Percentiles rank a stretch among this genome's conserved stretches.
Evolutionary conservation across 2,329 filamentous ascomycete genomes (phyloP).

Genomic region (Piedraia hortae): DNA sequence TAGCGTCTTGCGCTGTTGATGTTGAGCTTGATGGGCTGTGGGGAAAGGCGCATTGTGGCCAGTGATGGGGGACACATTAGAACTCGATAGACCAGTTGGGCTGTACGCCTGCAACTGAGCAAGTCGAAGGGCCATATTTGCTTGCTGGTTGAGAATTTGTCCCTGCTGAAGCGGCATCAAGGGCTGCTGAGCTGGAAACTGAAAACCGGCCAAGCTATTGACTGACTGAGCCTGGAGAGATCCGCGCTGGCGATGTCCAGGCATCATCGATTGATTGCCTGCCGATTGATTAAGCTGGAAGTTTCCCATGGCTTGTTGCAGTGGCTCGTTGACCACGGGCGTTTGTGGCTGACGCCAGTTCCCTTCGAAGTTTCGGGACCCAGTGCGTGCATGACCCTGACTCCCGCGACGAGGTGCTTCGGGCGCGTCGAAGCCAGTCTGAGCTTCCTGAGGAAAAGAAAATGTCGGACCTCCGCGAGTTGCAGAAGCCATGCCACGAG

Average conservation of each 20-base stretch:
- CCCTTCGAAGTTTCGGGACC: conserved; percentile 84
- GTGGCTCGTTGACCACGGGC: conserved; percentile 22
- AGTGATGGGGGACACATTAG: conserved; percentile 10
- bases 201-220: conserved; percentile 53
- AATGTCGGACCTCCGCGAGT: conserved; percentile 36
- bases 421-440: conserved; percentile 23
- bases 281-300: conserved; percentile 38
- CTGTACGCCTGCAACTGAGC: conserved; percentile 80
- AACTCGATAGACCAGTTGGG: conserved; percentile 45
- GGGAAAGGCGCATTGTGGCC: conserved; percentile 19
- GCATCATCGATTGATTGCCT: conserved; percentile 54
- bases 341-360: conserved; percentile 68
- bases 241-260: conserved; percentile 61
- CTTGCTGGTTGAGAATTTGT: conserved; percentile 56
- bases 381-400: conserved; percentile 50
- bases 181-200: conserved; percentile 54
- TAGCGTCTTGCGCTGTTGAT: conserved; percentile 88
- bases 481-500: conserved; percentile 31
- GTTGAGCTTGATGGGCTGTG: conserved; percentile 53
- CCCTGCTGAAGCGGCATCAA: conserved; percentile 61
- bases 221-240: conserved; percentile 65
- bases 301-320: conserved; percentile 26
- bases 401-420: conserved; percentile 56
- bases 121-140: conserved; percentile 65
- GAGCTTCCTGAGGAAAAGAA: conserved; percentile 34